phyloP scores from a whole-genome alignment of 2,329 filamentous ascomycete species.

The Trematosphaeria pertusa region DNA sequence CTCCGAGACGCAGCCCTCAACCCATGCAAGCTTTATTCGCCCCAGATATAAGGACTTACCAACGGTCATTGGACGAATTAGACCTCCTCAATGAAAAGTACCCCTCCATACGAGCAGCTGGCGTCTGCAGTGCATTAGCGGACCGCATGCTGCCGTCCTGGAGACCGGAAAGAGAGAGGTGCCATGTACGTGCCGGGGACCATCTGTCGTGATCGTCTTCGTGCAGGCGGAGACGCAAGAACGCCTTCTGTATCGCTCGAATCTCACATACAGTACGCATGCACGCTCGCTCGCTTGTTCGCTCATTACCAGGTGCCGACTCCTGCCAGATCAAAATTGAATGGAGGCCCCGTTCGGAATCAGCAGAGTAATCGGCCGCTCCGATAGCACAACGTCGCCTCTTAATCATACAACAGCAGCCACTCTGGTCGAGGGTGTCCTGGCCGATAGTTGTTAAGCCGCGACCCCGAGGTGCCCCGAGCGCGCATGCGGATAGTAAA shows the following conservation, averaged over 20 bases:
- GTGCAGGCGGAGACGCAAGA: conserved; percentile 10
- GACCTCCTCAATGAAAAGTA: conserved; percentile 9
- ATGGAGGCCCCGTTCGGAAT: conserved; percentile 12
- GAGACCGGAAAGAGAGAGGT: conserved; percentile 23
- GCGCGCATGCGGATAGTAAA: conserved; percentile 18
- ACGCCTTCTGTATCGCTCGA: conserved; percentile 13
- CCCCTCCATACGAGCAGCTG: conserved; percentile 15
- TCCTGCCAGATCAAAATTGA: conserved; percentile 20
- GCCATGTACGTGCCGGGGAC: conserved; percentile 23
- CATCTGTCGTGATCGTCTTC: conserved; percentile 20
- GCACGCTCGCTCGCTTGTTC: conserved; percentile 19
- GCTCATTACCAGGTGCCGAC: conserved; percentile 17
- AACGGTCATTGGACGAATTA: conserved; percentile 19
- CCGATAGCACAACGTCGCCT: conserved; percentile 16
- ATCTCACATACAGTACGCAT: conserved; percentile 20
- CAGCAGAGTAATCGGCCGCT: conserved; percentile 9
- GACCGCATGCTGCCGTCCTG: conserved; percentile 21
- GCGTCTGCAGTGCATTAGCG: conserved; percentile 31
- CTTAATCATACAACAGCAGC: conserved; percentile 11
- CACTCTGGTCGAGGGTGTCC: conserved; percentile 17
- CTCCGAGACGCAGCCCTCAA: conserved; percentile 18
- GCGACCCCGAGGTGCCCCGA: conserved; percentile 20
- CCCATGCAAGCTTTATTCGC: conserved; percentile 18
- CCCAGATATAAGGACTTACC: conserved; percentile 7
- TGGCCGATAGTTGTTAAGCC: conserved; percentile 19